Conservation (phyloP, 192 early-diverging fungal genomes). For the Coemansia sp. region DNA sequence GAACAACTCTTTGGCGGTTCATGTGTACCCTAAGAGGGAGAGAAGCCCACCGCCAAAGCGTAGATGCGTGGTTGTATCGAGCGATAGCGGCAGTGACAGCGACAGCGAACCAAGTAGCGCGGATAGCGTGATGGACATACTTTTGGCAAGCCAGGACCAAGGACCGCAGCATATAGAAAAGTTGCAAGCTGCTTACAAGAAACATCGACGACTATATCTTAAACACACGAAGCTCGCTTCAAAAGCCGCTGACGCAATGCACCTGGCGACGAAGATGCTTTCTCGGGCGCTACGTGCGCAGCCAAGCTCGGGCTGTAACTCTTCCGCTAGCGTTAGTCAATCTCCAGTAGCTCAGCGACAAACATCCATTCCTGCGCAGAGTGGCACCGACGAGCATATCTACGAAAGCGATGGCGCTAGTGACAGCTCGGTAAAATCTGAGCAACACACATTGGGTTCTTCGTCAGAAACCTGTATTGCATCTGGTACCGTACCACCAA, state of each 20-base stretch:
- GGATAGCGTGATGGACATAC: background rate
- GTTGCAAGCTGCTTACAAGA: conserved; percentile 20
- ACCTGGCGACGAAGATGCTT: conserved; percentile 19
- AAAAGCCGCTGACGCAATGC: conserved; percentile 40
- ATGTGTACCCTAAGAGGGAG: background rate
- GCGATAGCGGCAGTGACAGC: background rate
- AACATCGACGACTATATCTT: conserved; percentile 17
- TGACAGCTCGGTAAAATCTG: background rate
- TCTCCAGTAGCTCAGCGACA: background rate
- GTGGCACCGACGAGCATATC: background rate
- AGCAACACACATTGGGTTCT: background rate
- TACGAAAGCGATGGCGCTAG: background rate
- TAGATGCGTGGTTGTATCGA: background rate
- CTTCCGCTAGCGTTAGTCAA: background rate
- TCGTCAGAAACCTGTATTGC: background rate
- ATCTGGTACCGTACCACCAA: background rate
- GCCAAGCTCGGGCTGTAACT: background rate
- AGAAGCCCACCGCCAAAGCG: background rate
- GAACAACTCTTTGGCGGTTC: background rate
- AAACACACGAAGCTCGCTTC: conserved; percentile 31
- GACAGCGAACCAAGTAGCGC: background rate
- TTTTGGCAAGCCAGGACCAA: background rate
- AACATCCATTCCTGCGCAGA: background rate
- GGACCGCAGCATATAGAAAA: conserved; percentile 7
- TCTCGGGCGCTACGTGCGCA: background rate